Conservation (phyloP, 2,329 filamentous ascomycete species). For the Fusarium bactridioides region DNA sequence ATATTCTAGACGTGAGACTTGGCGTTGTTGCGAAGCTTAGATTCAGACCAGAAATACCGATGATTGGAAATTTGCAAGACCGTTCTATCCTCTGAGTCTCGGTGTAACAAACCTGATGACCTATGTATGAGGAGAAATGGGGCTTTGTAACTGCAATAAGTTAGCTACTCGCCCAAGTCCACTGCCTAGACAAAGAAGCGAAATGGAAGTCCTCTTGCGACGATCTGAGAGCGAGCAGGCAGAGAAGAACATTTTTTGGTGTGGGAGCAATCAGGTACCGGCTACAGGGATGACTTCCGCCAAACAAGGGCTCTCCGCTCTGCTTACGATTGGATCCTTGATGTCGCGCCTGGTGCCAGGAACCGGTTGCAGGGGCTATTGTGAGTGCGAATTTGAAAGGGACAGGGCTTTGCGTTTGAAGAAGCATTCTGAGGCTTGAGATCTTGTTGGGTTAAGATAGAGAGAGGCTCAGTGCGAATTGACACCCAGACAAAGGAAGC, state of each 20-base stretch:
- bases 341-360: conserved; percentile 34
- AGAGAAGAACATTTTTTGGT: conserved; percentile 13
- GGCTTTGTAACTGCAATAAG: conserved; percentile 11
- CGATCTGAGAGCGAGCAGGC: conserved; percentile 13
- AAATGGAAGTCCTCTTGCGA: conserved; percentile 24
- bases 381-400: conserved; percentile 25
- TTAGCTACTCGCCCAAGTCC: conserved; percentile 12
- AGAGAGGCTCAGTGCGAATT: neutral
- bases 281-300: conserved; percentile 35
- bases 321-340: conserved; percentile 19
- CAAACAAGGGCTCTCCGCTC: conserved; percentile 35
- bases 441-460: neutral
- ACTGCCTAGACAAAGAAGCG: conserved; percentile 31
- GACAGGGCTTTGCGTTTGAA: neutral
- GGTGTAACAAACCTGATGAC: neutral
- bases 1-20: conserved; percentile 23
- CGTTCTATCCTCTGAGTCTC: neutral
- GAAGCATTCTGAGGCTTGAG: neutral
- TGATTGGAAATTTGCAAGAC: conserved; percentile 13
- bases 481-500: neutral
- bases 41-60: conserved; percentile 6
- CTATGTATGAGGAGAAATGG: neutral
- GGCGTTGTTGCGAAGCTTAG: conserved; percentile 5
- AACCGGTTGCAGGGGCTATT: conserved; percentile 31
- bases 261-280: conserved; percentile 41